Percentiles rank a stretch among this genome's conserved stretches.
Conservation (phyloP, 163 green algal species). For the Chlorella variabilis region DNA sequence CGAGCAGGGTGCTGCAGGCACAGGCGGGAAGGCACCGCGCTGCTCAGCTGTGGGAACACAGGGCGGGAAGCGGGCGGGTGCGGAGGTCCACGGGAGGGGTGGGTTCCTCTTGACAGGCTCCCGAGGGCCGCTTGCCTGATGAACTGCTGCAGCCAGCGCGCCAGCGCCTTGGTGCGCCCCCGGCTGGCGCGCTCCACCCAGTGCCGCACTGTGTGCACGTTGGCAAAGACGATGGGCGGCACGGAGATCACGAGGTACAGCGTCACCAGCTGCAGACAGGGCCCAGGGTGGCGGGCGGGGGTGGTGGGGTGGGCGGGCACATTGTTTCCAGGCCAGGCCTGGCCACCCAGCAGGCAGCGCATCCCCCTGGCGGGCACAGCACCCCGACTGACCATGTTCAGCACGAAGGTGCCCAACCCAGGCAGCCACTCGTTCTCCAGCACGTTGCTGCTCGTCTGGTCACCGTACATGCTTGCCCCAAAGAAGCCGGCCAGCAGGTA, state of each 20-base stretch:
- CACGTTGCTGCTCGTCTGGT: background rate
- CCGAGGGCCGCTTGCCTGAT: background rate
- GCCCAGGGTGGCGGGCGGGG: too few relatives aligned
- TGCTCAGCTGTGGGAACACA: too few relatives aligned
- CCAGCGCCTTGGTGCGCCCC: background rate
- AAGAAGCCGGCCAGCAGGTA: constrained; percentile 2
- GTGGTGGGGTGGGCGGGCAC: too few relatives aligned
- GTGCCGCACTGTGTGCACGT: background rate
- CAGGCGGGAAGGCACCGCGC: too few relatives aligned
- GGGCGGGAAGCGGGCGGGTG: too few relatives aligned
- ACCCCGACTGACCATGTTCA: constrained; percentile 17
- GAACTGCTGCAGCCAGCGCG: background rate
- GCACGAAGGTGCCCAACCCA: background rate
- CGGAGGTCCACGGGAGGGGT: too few relatives aligned
- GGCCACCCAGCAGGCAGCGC: too few relatives aligned
- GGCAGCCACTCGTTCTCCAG: constrained; percentile 3
- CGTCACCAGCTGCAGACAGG: background rate
- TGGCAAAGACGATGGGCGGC: background rate
- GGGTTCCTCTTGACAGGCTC: too few relatives aligned
- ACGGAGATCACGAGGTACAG: constrained; percentile 6
- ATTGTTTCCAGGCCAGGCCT: too few relatives aligned
- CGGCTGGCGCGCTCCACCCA: background rate
- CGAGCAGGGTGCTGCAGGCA: background rate
- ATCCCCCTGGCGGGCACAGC: too few relatives aligned
- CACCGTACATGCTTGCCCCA: background rate